These are phyloP conservation scores for Globisporangium iwayamae DNA, from an alignment of 352 stramenopile species.

Conservation along the genomic window DNA sequence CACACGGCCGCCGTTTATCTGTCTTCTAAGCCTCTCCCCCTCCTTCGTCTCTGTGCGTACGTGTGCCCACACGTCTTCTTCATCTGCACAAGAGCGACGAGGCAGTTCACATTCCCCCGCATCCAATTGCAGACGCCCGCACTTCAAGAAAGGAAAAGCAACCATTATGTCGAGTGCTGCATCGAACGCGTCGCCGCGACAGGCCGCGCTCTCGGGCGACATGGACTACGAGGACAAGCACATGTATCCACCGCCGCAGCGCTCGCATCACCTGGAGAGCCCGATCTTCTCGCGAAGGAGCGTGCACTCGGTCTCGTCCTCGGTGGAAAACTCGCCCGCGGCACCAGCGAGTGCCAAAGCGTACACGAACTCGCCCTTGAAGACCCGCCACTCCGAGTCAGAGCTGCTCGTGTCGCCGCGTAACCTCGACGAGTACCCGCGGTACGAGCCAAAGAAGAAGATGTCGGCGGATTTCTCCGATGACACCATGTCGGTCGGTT, in stretches of 20 bases:
- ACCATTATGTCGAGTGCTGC: conserved; percentile 6
- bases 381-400: conserved; percentile 17
- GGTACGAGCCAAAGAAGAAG: conserved; percentile 16
- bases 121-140: not conserved
- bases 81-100: not conserved
- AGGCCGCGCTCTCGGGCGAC: conserved; percentile 12
- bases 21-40: not conserved
- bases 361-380: conserved; percentile 14
- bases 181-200: conserved; percentile 5
- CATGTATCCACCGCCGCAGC: conserved; percentile 12
- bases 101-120: not conserved
- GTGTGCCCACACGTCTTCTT: not conserved
- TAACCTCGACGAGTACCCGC: conserved; percentile 15
- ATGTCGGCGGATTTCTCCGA: conserved; percentile 26
- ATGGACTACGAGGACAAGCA: conserved; percentile 21
- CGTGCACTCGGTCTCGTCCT: conserved; percentile 13
- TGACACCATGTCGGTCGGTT: conserved; percentile 34
- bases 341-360: conserved; percentile 13
- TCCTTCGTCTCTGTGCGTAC: not conserved
- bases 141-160: not conserved
- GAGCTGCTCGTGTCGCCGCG: conserved; percentile 15
- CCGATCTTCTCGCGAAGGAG: conserved; percentile 19
- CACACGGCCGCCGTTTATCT: too few species aligned
- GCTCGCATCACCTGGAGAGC: conserved; percentile 15
- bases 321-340: conserved; percentile 10